Conservation (phyloP, 2,329 filamentous ascomycete genomes). For the Cordyceps farinosa region DNA sequence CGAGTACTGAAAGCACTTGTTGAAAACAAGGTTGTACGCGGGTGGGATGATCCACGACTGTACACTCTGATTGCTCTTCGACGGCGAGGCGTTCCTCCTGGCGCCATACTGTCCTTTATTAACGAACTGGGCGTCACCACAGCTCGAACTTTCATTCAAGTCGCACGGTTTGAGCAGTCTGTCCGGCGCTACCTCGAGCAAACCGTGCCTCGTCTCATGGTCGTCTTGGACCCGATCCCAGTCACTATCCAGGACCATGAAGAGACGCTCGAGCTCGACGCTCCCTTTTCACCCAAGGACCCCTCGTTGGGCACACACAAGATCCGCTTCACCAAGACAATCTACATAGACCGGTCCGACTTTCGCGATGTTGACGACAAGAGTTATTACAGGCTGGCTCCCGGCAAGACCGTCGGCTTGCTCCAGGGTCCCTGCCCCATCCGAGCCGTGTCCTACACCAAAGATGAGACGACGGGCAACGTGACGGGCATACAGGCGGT, state of each 20-base stretch:
- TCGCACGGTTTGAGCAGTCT: slow-evolving; percentile 74
- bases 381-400: slow-evolving; percentile 71
- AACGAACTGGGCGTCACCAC: slow-evolving; percentile 93
- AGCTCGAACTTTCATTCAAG: slow-evolving; percentile 72
- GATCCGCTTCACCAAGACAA: slow-evolving; percentile 65
- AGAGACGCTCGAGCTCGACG: slow-evolving; percentile 56
- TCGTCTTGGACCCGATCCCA: slow-evolving; percentile 80
- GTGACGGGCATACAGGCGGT: slow-evolving; percentile 56
- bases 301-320: slow-evolving; percentile 60
- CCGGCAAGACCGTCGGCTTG: slow-evolving; percentile 67
- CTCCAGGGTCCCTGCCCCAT: slow-evolving; percentile 65
- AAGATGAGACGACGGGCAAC: slow-evolving; percentile 56
- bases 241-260: slow-evolving; percentile 73
- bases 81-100: slow-evolving; percentile 80
- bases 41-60: slow-evolving; percentile 87
- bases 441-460: slow-evolving; percentile 61
- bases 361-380: slow-evolving; percentile 66
- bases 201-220: slow-evolving; percentile 83
- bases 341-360: slow-evolving; percentile 80
- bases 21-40: slow-evolving; percentile 70
- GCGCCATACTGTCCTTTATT: slow-evolving; percentile 83
- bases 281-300: slow-evolving; percentile 85
- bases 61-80: slow-evolving; percentile 84
- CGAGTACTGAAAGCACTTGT: slow-evolving; percentile 67
- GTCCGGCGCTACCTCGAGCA: slow-evolving; percentile 83